Percentiles rank a stretch among this genome's conserved stretches.
Conservation (phyloP, 1,139 yeast genomes). For the Debaryomyces subglobosus region DNA sequence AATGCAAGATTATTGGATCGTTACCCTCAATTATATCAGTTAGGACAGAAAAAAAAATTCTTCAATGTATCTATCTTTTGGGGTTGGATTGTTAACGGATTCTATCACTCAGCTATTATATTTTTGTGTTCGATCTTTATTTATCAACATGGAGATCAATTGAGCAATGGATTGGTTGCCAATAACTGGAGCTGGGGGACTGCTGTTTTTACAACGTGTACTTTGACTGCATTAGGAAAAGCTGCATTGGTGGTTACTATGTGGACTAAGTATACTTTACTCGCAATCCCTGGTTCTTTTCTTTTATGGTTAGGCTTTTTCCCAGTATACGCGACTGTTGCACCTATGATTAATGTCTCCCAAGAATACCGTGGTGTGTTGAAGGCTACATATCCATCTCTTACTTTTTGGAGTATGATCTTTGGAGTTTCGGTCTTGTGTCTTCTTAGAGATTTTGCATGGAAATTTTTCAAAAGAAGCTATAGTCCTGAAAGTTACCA, state of each 20-base stretch:
- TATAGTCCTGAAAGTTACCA: conserved; percentile 92
- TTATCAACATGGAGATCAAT: conserved; percentile 67
- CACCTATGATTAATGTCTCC: conserved; percentile 83
- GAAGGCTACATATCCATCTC: conserved; percentile 73
- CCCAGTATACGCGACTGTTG: conserved; percentile 85
- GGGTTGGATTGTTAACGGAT: conserved; percentile 97
- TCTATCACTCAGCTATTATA: conserved; percentile 87
- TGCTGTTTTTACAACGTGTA: conserved; percentile 83
- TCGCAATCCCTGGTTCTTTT: conserved; percentile 96
- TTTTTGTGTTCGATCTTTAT: conserved; percentile 75
- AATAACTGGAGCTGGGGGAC: conserved; percentile 98
- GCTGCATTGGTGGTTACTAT: conserved; percentile 90
- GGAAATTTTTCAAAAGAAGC: conserved; percentile 94
- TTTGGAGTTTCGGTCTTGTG: conserved; percentile 78
- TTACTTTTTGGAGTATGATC: conserved; percentile 82
- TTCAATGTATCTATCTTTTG: conserved; percentile 92
- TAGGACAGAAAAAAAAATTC: conserved; percentile 87
- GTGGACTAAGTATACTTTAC: conserved; percentile 91
- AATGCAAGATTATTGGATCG: conserved; percentile 86
- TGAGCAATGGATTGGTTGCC: conserved; percentile 70
- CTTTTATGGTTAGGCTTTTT: conserved; percentile 80
- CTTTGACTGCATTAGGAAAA: conserved; percentile 88
- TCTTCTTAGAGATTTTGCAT: conserved; percentile 81
- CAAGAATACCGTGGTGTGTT: conserved; percentile 83
- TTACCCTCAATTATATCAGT: conserved; percentile 88